Evolutionary conservation across 1,284 basidiomycete genomes (phyloP).

Genomic region (Coniferiporia sulphurascens): DNA sequence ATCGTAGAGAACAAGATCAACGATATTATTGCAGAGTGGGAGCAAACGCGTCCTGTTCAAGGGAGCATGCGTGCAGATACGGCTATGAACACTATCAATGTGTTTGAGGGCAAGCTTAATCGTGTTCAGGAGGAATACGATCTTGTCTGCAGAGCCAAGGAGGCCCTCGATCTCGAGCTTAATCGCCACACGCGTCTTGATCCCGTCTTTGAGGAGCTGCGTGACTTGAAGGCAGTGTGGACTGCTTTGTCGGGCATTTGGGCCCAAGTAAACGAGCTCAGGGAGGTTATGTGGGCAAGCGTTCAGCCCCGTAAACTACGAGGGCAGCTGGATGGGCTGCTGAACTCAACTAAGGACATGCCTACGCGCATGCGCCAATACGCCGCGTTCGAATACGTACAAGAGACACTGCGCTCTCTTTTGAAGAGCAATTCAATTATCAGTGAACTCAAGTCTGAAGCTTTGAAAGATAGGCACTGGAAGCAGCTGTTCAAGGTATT

Average conservation of each 20-base stretch:
- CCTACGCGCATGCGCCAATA: constrained; percentile 99
- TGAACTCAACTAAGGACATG: constrained; percentile 95
- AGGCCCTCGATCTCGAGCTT: constrained; percentile 92
- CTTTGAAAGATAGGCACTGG: constrained; percentile 97
- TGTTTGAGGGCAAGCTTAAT: constrained; percentile 87
- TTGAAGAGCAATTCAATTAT: constrained; percentile 90
- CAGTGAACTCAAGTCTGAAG: constrained; percentile 94
- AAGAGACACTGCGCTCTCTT: constrained; percentile 81
- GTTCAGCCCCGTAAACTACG: constrained; percentile 93
- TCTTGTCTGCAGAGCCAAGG: constrained; percentile 92
- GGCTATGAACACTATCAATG: constrained; percentile 92
- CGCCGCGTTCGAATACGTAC: constrained; percentile 97
- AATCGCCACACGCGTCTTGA: constrained; percentile 87
- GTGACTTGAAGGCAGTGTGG: constrained; percentile 98
- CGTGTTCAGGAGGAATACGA: constrained; percentile 92
- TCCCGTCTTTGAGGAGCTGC: constrained; percentile 91
- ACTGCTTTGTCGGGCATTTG: constrained; percentile 97
- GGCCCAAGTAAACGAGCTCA: constrained; percentile 87
- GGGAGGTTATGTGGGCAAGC: constrained; percentile 88
- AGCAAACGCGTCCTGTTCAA: constrained; percentile 91
- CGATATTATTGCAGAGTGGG: constrained; percentile 91
- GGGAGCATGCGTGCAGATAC: constrained; percentile 93
- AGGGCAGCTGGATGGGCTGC: constrained; percentile 86
- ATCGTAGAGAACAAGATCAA: constrained; percentile 92
- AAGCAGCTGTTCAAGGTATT: constrained; percentile 95